Evolutionary conservation across 352 stramenopile genomes (phyloP).

Genomic region (Phytophthora megakarya): DNA sequence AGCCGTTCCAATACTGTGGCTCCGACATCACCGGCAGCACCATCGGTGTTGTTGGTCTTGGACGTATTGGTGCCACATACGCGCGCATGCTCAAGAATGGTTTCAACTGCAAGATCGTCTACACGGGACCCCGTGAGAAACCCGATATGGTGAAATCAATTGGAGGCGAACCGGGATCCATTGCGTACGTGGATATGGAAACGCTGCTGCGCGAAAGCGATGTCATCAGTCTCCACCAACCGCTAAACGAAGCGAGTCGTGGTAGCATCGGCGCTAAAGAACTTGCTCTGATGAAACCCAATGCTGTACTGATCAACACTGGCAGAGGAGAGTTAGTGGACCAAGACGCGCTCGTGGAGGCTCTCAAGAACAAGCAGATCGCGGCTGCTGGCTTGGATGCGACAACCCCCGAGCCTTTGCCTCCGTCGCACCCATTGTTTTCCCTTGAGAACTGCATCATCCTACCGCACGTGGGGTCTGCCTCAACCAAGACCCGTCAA

Average conservation of each 20-base stretch:
- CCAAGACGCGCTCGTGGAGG: constrained; percentile 67
- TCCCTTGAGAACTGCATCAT: constrained; percentile 66
- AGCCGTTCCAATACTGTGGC: constrained; percentile 79
- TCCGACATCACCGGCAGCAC: constrained; percentile 66
- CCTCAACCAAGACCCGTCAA: constrained; percentile 64
- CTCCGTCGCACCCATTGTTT: constrained; percentile 74
- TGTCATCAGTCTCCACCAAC: constrained; percentile 84
- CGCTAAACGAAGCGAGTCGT: constrained; percentile 72
- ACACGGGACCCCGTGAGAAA: constrained; percentile 71
- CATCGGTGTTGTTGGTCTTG: constrained; percentile 81
- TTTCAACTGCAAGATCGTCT: constrained; percentile 83
- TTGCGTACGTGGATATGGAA: constrained; percentile 77
- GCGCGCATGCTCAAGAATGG: constrained; percentile 74
- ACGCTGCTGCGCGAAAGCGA: constrained; percentile 77
- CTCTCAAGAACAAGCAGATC: constrained; percentile 46
- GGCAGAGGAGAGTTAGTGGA: constrained; percentile 90
- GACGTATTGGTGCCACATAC: constrained; percentile 85
- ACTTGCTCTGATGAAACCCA: constrained; percentile 78
- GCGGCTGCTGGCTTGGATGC: constrained; percentile 80
- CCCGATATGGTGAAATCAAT: constrained; percentile 43
- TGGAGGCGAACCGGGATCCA: constrained; percentile 33
- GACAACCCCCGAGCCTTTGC: constrained; percentile 90
- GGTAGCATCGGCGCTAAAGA: constrained; percentile 71
- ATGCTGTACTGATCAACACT: constrained; percentile 90
- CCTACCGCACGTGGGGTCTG: constrained; percentile 47